Evolutionary conservation across 2,329 filamentous ascomycete genomes (phyloP).

Genomic region (Huntiella moniliformis): DNA sequence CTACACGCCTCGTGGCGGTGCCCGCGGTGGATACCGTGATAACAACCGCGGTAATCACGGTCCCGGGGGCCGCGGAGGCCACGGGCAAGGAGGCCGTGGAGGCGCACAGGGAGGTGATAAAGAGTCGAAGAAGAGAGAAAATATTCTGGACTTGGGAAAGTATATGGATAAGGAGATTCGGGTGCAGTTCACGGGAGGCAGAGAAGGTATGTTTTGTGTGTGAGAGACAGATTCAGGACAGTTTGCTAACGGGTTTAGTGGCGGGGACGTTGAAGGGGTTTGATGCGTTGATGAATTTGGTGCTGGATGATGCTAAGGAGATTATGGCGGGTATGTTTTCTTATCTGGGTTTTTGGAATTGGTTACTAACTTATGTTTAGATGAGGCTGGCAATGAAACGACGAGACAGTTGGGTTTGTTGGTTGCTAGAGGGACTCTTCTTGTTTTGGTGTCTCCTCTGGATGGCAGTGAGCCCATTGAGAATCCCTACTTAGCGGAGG

Average conservation of each 20-base stretch:
- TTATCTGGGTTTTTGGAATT: background rate
- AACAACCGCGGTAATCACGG: conserved; percentile 20
- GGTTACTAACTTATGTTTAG: conserved; percentile 26
- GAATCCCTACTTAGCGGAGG: conserved; percentile 51
- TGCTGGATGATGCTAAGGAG: conserved; percentile 86
- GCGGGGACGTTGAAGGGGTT: conserved; percentile 83
- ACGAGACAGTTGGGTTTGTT: conserved; percentile 67
- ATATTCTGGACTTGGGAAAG: conserved; percentile 85
- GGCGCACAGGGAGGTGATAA: conserved; percentile 41
- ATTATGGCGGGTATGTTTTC: conserved; percentile 52
- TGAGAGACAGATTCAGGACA: background rate
- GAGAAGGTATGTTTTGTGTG: conserved; percentile 46
- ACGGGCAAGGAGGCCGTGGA: conserved; percentile 19
- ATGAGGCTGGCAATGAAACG: conserved; percentile 80
- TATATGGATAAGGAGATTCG: conserved; percentile 94
- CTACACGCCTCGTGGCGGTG: conserved; percentile 24
- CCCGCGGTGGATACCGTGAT: conserved; percentile 28
- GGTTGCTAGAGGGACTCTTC: conserved; percentile 76
- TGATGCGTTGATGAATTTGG: conserved; percentile 94
- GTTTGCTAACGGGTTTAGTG: conserved; percentile 32
- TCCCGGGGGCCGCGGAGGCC: conserved; percentile 18
- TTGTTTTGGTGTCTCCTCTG: conserved; percentile 80
- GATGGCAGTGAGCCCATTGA: conserved; percentile 92
- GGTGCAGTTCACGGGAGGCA: conserved; percentile 90
- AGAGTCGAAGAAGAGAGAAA: conserved; percentile 72